These are phyloP conservation scores for Dovyalis caffra DNA, from an alignment of 345 rosid genomes.

Conservation along the genomic window DNA sequence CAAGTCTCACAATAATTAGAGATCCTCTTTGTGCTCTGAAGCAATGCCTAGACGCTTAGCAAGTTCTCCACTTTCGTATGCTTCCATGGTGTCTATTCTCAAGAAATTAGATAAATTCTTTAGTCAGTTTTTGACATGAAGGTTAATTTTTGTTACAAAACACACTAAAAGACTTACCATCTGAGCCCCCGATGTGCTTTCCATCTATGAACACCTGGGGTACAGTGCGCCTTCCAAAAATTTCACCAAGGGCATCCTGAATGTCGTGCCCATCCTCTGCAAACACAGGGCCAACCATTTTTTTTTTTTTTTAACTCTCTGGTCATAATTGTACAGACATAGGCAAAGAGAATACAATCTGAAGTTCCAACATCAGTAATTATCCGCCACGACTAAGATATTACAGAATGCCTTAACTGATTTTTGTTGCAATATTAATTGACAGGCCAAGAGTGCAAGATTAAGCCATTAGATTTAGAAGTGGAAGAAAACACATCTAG, in stretches of 20 bases:
- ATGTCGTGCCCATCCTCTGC: conserved; percentile 72
- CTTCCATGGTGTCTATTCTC: conserved; percentile 70
- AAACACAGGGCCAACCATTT: neutral
- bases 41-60: conserved; percentile 62
- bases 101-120: conserved; percentile 10
- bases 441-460: too few species aligned
- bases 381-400: too few species aligned
- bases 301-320: neutral
- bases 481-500: too few species aligned
- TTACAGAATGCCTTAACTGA: too few species aligned
- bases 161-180: conserved; percentile 42
- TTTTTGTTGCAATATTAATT: too few species aligned
- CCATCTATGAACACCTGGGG: conserved; percentile 90
- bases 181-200: conserved; percentile 91
- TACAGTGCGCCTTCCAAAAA: conserved; percentile 71
- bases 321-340: too few species aligned
- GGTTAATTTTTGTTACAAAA: neutral
- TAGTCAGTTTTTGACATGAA: neutral
- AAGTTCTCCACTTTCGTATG: conserved; percentile 66
- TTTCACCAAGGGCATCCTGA: conserved; percentile 66
- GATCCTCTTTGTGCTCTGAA: conserved; percentile 33
- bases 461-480: too few species aligned
- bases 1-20: conserved; percentile 23
- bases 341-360: too few species aligned
- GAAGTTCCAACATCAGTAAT: too few species aligned